phyloP scores from a whole-genome alignment of 306 rosid genomes.

The Prunus campanulata region DNA sequence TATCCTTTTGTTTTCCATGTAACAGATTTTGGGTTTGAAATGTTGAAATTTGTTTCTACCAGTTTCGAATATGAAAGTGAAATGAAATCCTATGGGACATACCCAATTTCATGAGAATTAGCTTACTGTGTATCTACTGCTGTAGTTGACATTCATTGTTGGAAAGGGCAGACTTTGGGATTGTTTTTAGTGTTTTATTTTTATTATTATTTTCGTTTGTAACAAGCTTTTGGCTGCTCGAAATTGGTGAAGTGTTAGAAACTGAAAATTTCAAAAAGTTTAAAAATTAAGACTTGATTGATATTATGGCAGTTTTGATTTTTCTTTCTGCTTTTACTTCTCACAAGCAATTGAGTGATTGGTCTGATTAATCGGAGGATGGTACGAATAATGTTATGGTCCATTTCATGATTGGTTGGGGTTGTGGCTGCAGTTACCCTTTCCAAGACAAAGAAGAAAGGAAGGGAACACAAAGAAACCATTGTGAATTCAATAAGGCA shows the following conservation, averaged over 20 bases:
- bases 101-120: too few relatives aligned
- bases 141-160: background rate
- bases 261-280: background rate
- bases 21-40: background rate
- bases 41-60: background rate
- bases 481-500: conserved; percentile 58
- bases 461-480: conserved; percentile 75
- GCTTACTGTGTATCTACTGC: background rate
- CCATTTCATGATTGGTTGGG: background rate
- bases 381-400: background rate
- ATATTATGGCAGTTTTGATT: background rate
- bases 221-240: background rate
- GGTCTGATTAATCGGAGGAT: background rate
- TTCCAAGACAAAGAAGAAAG: conserved; percentile 91
- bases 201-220: background rate
- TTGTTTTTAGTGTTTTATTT: background rate
- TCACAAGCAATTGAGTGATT: background rate
- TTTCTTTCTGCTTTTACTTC: background rate
- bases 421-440: conserved; percentile 61
- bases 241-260: background rate
- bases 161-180: too few relatives aligned
- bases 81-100: background rate
- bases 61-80: background rate
- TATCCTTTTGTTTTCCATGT: background rate
- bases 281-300: background rate